Base-by-base conservation (phyloP, 495 filamentous ascomycete genomes). In the Penicilliopsis zonata region DNA sequence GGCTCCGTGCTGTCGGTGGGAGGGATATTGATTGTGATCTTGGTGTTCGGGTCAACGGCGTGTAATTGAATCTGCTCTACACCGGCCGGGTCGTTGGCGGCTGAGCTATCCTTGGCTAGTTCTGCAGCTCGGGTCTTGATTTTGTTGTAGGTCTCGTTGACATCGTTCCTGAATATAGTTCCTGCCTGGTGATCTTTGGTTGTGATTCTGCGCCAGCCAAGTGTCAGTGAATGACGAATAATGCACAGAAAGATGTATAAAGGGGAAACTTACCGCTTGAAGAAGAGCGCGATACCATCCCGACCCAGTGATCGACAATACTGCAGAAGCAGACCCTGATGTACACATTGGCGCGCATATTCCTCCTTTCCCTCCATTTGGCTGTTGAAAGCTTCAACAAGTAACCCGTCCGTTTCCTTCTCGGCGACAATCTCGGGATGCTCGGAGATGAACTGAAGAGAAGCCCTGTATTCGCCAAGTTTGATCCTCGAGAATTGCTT, bases 11-110 rank as follows among this genome's bases (percentile, higher is more conserved):
- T 82, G 28, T 68, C 61, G 13, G 59, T 45, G 9, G 61, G 50
- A 8, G 83, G 74, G 9, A 95, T 76, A 22, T 58, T 71, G 57
- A 98, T 95, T 55, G 82, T 86, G 47, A 98, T 96, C 31, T 78
- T 76, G 2, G 90, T 95, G 36, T 81, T 82, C 9, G 88, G 87
- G 45, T 96, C 86, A 14, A 96, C 86, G 10, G 90, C 87, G 50
- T 98, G 90, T 14, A 98, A 66, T 59, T 98, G 90, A 44, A 98
- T 96, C 51, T 94, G 88, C 62, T 96, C 88, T n/a, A 92, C 82
- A 7, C 79, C 82, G 8, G 65, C 70, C 9, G 75, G 74, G 20
- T 66, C 74, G 31, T 74, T 74, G 12, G 77, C 70, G 27, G 76
- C 72, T 1, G 74, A 72, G 52, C 75, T 62, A 38, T 79, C 67